Conservation (phyloP, 805 yeast species). For the Cyberlindnera galapagoensis region DNA sequence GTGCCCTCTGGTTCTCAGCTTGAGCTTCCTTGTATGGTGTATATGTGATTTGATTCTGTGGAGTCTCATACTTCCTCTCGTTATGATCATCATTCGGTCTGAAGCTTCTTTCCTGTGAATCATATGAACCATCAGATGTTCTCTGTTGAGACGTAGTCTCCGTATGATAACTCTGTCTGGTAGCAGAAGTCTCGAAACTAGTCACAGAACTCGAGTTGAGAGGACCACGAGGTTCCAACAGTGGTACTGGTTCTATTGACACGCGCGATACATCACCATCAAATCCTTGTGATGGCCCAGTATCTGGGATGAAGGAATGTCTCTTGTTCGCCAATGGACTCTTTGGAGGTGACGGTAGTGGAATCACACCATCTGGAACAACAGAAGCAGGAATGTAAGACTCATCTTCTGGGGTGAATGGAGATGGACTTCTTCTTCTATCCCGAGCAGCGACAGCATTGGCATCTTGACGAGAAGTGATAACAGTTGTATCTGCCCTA, state of each 20-base stretch:
- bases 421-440: neutral
- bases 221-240: neutral
- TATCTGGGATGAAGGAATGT: slow-evolving; percentile 1
- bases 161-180: too few species aligned
- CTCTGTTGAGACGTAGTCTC: too few species aligned
- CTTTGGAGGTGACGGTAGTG: slow-evolving; percentile 17
- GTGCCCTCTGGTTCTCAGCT: too few species aligned
- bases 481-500: too few species aligned
- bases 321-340: slow-evolving; percentile 10
- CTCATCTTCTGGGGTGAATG: slow-evolving; percentile 10
- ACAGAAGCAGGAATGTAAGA: slow-evolving; percentile 19
- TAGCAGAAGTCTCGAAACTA: too few species aligned
- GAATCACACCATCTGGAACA: slow-evolving; percentile 10
- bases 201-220: neutral
- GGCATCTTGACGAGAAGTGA: slow-evolving; percentile 5
- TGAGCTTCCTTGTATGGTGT: too few species aligned
- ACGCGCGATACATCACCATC: neutral
- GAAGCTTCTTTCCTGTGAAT: too few species aligned
- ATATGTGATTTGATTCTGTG: too few species aligned
- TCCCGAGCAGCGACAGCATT: slow-evolving; percentile 7
- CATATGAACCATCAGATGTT: too few species aligned
- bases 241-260: slow-evolving; percentile 6
- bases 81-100: too few species aligned
- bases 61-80: too few species aligned
- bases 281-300: neutral